These are phyloP conservation scores for Phytophthora crassamura DNA, from an alignment of 352 stramenopile species.

Conservation along the genomic window DNA sequence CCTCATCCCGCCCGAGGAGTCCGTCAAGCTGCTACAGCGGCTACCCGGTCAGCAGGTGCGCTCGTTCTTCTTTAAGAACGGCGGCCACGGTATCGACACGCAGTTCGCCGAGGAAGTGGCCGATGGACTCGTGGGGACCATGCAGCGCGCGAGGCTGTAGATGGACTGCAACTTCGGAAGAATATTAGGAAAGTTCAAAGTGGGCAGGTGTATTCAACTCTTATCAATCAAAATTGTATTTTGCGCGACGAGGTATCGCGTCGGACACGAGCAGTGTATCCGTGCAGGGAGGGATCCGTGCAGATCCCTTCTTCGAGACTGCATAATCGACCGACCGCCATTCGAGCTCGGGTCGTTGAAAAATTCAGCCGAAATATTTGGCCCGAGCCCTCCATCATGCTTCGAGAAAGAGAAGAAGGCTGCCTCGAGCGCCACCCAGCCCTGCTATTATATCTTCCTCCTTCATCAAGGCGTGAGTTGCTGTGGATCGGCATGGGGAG, in stretches of 20 bases:
- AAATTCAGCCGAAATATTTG: too few species aligned
- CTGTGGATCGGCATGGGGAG: constrained; percentile 22
- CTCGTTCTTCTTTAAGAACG: constrained; percentile 36
- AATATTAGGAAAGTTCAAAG: constrained; percentile 32
- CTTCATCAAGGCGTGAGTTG: neutral
- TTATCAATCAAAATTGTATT: neutral
- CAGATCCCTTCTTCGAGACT: constrained; percentile 1
- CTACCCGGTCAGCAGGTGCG: constrained; percentile 30
- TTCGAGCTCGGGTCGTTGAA: too few species aligned
- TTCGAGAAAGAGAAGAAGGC: too few species aligned
- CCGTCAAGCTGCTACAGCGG: constrained; percentile 27
- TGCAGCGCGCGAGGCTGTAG: constrained; percentile 28
- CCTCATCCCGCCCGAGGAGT: constrained; percentile 45
- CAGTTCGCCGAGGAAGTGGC: constrained; percentile 41
- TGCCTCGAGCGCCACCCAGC: too few species aligned
- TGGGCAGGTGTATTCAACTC: neutral
- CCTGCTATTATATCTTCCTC: neutral
- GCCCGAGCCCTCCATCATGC: too few species aligned
- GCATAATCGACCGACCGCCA: neutral
- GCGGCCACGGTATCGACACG: constrained; percentile 38
- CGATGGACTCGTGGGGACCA: constrained; percentile 31
- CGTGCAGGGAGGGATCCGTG: neutral
- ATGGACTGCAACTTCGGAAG: neutral
- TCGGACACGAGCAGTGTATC: too few species aligned
- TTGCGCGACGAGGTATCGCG: neutral